These are phyloP conservation scores for Paecilomyces variotii DNA, from an alignment of 2,329 filamentous ascomycete species.

Conservation along the genomic window DNA sequence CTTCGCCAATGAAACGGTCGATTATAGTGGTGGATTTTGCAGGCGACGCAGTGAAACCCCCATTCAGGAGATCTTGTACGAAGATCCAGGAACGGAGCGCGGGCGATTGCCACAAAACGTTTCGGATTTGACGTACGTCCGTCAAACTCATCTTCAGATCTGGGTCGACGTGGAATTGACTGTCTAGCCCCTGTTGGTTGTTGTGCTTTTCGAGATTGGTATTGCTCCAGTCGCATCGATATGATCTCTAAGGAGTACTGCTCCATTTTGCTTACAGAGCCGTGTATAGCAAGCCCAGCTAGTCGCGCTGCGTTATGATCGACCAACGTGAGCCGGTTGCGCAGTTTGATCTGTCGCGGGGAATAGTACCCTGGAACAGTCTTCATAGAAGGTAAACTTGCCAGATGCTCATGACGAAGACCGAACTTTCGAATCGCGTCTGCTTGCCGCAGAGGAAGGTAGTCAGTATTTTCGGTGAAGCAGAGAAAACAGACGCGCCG, in stretches of 20 bases:
- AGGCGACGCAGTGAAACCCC: conserved; percentile 4
- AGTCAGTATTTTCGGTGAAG: conserved; percentile 20
- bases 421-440: conserved; percentile 3
- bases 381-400: no score
- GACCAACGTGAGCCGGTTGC: no score
- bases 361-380: no score
- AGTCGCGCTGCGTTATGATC: no score
- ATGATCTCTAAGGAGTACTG: no score
- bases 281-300: no score
- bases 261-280: no score
- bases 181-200: not conserved
- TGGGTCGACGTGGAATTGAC: not conserved
- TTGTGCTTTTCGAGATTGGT: no score
- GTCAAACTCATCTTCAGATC: not conserved
- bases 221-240: no score
- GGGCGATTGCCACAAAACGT: conserved; percentile 4
- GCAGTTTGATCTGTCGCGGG: no score
- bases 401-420: no score
- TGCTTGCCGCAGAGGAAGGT: conserved; percentile 19
- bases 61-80: conserved; percentile 2
- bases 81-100: not conserved
- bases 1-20: conserved; percentile 3
- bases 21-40: conserved; percentile 1
- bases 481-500: conserved; percentile 30
- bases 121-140: not conserved